Evolutionary conservation across 169 alveolate species (phyloP).

Genomic region (Plasmodium gaboni): DNA sequence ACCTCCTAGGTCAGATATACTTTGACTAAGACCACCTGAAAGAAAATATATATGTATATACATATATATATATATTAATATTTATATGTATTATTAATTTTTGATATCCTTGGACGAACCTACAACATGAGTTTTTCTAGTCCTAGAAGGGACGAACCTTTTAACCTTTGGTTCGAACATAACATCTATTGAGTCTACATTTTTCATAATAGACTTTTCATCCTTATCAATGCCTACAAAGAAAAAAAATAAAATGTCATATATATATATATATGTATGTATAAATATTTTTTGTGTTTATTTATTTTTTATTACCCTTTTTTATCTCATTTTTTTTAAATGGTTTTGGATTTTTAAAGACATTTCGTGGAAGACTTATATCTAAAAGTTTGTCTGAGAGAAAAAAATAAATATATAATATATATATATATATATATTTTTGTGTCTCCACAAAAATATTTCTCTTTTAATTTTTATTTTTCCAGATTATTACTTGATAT

Average conservation of each 20-base stretch:
- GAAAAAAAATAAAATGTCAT: not conserved
- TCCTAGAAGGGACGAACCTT: slow-evolving; percentile 45
- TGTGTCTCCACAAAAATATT: not conserved
- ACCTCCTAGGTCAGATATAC: slow-evolving; percentile 46
- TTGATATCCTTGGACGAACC: slow-evolving; percentile 13
- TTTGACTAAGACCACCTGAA: slow-evolving; percentile 59
- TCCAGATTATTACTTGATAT: slow-evolving; percentile 5
- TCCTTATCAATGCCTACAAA: slow-evolving; percentile 25
- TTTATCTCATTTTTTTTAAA: not conserved
- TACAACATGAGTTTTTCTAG: slow-evolving; percentile 26
- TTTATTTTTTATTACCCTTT: not conserved
- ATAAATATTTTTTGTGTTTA: not conserved
- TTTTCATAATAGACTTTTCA: slow-evolving; percentile 34
- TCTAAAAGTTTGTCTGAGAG: not conserved
- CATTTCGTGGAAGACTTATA: too few relatives aligned
- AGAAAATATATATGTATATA: not conserved
- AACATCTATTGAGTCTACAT: slow-evolving; percentile 35
- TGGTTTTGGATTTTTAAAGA: not conserved
- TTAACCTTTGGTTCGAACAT: slow-evolving; percentile 38
- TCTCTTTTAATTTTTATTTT: too few relatives aligned
- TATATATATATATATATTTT: not conserved
- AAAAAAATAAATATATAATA: not conserved
- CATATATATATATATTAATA: not conserved
- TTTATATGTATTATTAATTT: too few relatives aligned
- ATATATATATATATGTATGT: not conserved